Conservation (phyloP, 805 yeast species). For the Wilhelminamyces savonicus region DNA sequence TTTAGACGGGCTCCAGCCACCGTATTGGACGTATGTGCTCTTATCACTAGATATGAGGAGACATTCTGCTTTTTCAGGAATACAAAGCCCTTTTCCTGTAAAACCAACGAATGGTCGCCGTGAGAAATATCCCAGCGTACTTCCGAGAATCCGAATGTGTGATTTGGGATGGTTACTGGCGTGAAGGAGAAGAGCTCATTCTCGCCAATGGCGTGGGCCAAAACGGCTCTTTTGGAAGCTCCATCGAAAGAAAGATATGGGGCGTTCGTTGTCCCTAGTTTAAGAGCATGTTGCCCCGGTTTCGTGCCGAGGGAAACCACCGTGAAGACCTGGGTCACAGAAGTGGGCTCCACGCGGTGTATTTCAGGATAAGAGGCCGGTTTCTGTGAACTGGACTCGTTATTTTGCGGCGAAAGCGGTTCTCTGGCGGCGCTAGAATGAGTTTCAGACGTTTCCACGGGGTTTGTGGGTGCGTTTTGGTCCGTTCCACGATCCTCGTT, state of each 20-base stretch:
- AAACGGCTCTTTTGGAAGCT: too few relatives aligned
- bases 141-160: not conserved
- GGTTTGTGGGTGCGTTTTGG: too few relatives aligned
- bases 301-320: conserved; percentile 2
- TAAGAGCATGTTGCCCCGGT: not conserved
- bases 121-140: conserved; percentile 1
- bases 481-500: too few relatives aligned
- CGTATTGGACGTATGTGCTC: conserved; percentile 4
- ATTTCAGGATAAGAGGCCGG: not conserved
- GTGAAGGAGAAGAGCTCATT: conserved; percentile 1
- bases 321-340: conserved; percentile 2
- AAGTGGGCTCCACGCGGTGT: conserved; percentile 1
- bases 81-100: not conserved
- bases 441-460: too few relatives aligned
- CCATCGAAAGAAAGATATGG: conserved; percentile 2
- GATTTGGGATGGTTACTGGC: too few relatives aligned
- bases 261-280: not conserved
- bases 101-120: not conserved
- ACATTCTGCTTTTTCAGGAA: too few relatives aligned
- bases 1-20: conserved; percentile 1
- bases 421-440: too few relatives aligned
- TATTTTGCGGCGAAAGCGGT: too few relatives aligned
- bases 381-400: too few relatives aligned
- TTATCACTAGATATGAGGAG: too few relatives aligned
- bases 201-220: conserved; percentile 1